A percentile compares a stretch with the other conserved stretches of the same genome.
Conservation (phyloP, 257 asterid species). For the Scutellaria galericulata region DNA sequence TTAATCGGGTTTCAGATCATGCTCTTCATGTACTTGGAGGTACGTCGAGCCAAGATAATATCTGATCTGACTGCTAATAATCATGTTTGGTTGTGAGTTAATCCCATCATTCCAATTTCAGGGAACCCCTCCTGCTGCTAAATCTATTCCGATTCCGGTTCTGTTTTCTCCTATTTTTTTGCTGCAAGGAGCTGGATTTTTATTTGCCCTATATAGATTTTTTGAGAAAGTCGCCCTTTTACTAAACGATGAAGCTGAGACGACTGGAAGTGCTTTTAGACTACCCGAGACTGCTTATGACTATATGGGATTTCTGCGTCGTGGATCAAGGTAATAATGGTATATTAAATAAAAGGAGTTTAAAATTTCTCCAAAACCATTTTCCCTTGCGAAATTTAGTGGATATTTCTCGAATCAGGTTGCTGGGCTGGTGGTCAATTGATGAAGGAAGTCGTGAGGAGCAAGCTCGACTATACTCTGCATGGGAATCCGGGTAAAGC, state of each 20-base stretch:
- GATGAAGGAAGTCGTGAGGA: conserved; percentile 96
- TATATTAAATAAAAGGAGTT: conserved; percentile 11
- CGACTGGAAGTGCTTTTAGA: conserved; percentile 63
- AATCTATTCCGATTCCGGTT: conserved; percentile 66
- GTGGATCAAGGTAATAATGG: conserved; percentile 72
- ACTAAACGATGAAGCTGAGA: conserved; percentile 44
- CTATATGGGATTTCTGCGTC: conserved; percentile 76
- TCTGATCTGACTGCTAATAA: not conserved
- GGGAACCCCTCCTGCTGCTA: conserved; percentile 91
- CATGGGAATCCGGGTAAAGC: conserved; percentile 70
- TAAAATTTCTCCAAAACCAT: conserved; percentile 7
- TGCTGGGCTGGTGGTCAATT: conserved; percentile 98
- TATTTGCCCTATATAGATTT: conserved; percentile 71
- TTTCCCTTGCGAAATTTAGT: conserved; percentile 17
- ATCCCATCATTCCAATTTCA: conserved; percentile 40
- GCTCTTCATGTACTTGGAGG: conserved; percentile 95
- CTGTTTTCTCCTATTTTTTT: conserved; percentile 84
- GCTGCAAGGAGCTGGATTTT: conserved; percentile 85
- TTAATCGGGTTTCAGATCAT: conserved; percentile 72
- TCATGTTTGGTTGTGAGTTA: not conserved
- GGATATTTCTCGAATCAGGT: conserved; percentile 51
- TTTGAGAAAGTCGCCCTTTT: conserved; percentile 55
- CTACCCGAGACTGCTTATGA: conserved; percentile 63
- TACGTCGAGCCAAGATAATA: conserved; percentile 34
- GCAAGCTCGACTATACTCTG: conserved; percentile 80